These are phyloP conservation scores for Yamadazyma epiphylla DNA, from an alignment of 1,139 yeast species.

Conservation along the genomic window DNA sequence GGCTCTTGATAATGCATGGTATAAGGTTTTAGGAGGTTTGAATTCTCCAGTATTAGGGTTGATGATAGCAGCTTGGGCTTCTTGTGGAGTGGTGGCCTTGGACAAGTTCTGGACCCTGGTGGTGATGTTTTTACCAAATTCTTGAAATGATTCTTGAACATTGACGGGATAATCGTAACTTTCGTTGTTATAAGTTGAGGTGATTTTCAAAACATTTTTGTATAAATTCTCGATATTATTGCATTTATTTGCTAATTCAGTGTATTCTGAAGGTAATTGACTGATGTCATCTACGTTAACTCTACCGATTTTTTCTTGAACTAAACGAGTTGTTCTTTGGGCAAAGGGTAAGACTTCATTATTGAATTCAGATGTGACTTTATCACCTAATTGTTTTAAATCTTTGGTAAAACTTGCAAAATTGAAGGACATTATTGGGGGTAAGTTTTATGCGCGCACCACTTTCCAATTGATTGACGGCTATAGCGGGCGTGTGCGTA, in stretches of 20 bases:
- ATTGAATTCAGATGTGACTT: slow-evolving; percentile 39
- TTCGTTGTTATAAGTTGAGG: slow-evolving; percentile 69
- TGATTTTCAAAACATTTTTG: slow-evolving; percentile 67
- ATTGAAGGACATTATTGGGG: slow-evolving; percentile 38
- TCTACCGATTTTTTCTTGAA: slow-evolving; percentile 78
- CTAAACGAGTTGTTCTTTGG: slow-evolving; percentile 73
- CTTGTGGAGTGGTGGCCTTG: slow-evolving; percentile 73
- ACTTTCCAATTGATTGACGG: background rate
- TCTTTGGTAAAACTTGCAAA: slow-evolving; percentile 41
- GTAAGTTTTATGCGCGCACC: background rate
- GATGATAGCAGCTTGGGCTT: slow-evolving; percentile 75
- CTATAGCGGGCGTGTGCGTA: too few relatives aligned
- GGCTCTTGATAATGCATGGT: slow-evolving; percentile 81
- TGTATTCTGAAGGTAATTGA: slow-evolving; percentile 79
- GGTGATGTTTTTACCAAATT: slow-evolving; percentile 66
- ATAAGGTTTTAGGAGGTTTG: slow-evolving; percentile 75
- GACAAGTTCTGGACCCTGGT: slow-evolving; percentile 66
- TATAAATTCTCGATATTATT: slow-evolving; percentile 74
- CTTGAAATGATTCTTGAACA: slow-evolving; percentile 67
- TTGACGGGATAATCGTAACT: slow-evolving; percentile 86
- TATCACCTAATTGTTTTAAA: slow-evolving; percentile 37
- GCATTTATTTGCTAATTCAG: slow-evolving; percentile 69
- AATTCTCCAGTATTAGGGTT: slow-evolving; percentile 49
- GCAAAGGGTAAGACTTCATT: slow-evolving; percentile 61
- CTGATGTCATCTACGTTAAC: slow-evolving; percentile 66